A percentile compares a stretch with the other conserved stretches of the same genome.
These are phyloP conservation scores for Floccularia luteovirens DNA, from an alignment of 768 basidiomycete species.

Conservation along the genomic window DNA sequence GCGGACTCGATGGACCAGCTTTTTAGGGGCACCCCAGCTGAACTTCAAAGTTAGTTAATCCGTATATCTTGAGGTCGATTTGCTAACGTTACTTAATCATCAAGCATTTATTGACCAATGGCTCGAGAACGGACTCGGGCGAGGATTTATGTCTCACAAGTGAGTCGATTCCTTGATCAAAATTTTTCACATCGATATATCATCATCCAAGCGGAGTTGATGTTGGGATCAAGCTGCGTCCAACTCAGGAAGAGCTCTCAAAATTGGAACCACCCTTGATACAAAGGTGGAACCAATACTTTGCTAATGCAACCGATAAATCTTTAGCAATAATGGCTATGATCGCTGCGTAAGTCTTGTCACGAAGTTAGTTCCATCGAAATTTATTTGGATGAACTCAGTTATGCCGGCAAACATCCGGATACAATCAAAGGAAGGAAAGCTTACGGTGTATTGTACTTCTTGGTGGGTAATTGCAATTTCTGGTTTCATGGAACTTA, in stretches of 20 bases:
- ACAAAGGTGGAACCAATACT: slow-evolving; percentile 24
- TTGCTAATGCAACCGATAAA: slow-evolving; percentile 28
- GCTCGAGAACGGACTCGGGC: background rate
- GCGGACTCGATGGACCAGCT: slow-evolving; percentile 24
- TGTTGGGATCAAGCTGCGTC: slow-evolving; percentile 31
- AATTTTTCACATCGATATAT: background rate
- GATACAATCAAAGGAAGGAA: slow-evolving; percentile 12
- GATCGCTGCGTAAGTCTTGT: background rate
- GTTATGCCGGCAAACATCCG: slow-evolving; percentile 11
- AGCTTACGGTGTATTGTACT: slow-evolving; percentile 17
- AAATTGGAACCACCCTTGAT: slow-evolving; percentile 26
- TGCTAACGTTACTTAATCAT: background rate
- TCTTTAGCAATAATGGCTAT: slow-evolving; percentile 14
- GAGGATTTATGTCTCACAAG: slow-evolving; percentile 1
- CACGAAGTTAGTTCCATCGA: background rate
- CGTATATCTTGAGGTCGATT: background rate
- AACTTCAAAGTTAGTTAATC: slow-evolving; percentile 15
- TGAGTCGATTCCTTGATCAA: background rate
- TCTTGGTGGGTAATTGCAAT: slow-evolving; percentile 7
- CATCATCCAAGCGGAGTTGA: slow-evolving; percentile 24
- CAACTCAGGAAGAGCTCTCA: slow-evolving; percentile 22
- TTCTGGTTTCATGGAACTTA: background rate
- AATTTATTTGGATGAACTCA: background rate
- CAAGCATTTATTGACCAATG: background rate
- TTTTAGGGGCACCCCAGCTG: slow-evolving; percentile 16